These are phyloP conservation scores for Albugo laibachii DNA, from an alignment of 352 stramenopile genomes.

Conservation along the genomic window DNA sequence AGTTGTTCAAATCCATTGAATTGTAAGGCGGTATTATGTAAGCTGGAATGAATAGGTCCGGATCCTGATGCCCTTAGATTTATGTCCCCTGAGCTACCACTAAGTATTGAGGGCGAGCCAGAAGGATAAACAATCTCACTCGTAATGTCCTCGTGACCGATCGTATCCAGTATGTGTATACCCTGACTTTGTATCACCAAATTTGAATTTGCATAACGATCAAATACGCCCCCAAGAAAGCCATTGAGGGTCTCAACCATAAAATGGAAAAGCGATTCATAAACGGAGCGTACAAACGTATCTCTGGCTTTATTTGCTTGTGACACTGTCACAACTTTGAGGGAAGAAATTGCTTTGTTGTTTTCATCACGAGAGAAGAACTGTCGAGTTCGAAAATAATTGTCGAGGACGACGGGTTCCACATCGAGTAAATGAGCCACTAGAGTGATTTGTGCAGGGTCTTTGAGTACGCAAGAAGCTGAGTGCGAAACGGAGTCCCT, in stretches of 20 bases:
- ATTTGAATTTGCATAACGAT: constrained; percentile 69
- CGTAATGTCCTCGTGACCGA: constrained; percentile 41
- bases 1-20: constrained; percentile 61
- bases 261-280: constrained; percentile 60
- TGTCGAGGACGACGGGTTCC: constrained; percentile 58
- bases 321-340: constrained; percentile 63
- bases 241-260: constrained; percentile 63
- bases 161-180: constrained; percentile 64
- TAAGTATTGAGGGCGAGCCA: neutral
- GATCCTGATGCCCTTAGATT: too few species aligned
- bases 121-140: neutral
- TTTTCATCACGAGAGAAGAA: constrained; percentile 58
- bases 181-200: constrained; percentile 61
- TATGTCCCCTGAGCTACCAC: too few species aligned
- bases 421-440: constrained; percentile 55
- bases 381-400: constrained; percentile 69
- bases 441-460: constrained; percentile 35
- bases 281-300: constrained; percentile 62
- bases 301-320: constrained; percentile 48
- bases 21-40: neutral
- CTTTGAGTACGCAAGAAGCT: constrained; percentile 34
- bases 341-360: constrained; percentile 48
- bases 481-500: too few species aligned
- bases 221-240: constrained; percentile 63
- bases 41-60: too few species aligned